Evolutionary conservation across 768 basidiomycete genomes (phyloP).

Genomic region (Tricholoma flavovirens): DNA sequence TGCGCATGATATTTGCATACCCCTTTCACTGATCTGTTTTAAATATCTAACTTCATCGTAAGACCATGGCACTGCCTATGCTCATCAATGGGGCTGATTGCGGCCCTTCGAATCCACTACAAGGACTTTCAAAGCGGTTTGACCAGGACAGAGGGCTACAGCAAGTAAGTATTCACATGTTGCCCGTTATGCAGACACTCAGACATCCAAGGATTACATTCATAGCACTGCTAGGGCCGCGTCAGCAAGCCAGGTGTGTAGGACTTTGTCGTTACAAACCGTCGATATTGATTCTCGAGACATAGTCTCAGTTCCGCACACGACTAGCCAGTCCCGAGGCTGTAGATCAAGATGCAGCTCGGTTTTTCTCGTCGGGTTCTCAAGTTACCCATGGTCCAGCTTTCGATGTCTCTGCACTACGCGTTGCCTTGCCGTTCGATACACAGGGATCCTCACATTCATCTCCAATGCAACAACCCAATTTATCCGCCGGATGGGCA

Average conservation of each 20-base stretch:
- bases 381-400: constrained; percentile 32
- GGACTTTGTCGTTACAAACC: not conserved
- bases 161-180: constrained; percentile 45
- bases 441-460: constrained; percentile 14
- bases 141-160: constrained; percentile 75
- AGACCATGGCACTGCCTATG: constrained; percentile 71
- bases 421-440: constrained; percentile 37
- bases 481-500: constrained; percentile 48
- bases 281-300: not conserved
- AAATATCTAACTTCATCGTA: not conserved
- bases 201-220: constrained; percentile 58
- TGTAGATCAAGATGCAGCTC: constrained; percentile 60
- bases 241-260: constrained; percentile 55
- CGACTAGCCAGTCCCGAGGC: constrained; percentile 32
- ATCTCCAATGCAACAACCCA: constrained; percentile 19
- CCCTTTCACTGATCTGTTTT: not conserved
- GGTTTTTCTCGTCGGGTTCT: constrained; percentile 52
- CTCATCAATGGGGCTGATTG: constrained; percentile 76
- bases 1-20: constrained; percentile 10
- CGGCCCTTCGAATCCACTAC: constrained; percentile 80
- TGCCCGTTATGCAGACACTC: constrained; percentile 5
- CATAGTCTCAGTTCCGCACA: constrained; percentile 53
- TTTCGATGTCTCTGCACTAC: constrained; percentile 59
- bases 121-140: constrained; percentile 72
- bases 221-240: constrained; percentile 48